Conservation (phyloP, 75 land plant species). For the Picea sitchensis region DNA sequence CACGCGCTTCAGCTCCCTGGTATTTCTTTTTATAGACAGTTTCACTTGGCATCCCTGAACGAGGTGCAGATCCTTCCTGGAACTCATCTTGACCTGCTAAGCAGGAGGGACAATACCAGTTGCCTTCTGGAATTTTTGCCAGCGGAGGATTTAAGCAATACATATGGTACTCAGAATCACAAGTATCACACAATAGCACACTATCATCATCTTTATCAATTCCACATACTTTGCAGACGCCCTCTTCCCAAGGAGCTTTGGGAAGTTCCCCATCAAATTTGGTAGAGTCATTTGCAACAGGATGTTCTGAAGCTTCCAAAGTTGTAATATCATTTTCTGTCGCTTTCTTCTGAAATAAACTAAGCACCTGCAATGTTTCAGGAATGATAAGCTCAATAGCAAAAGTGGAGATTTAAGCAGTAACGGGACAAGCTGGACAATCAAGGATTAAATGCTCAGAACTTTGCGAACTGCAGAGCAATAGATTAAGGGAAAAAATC, state of each 20-base stretch:
- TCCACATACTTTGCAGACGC: constrained; percentile 94
- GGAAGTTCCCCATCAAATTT: constrained; percentile 38
- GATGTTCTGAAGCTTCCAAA: constrained; percentile 13
- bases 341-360: constrained; percentile 26
- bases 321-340: constrained; percentile 18
- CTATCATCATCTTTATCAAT: constrained; percentile 92
- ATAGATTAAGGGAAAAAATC: background rate
- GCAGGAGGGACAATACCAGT: constrained; percentile 97
- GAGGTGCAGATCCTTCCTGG: constrained; percentile 2
- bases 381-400: background rate
- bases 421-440: background rate
- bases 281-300: constrained; percentile 25
- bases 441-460: background rate
- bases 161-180: constrained; percentile 97
- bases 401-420: background rate
- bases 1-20: constrained; percentile 32
- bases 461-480: background rate
- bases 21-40: constrained; percentile 16
- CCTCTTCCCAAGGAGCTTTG: constrained; percentile 97
- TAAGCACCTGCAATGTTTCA: constrained; percentile 32
- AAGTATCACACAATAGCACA: constrained; percentile 87
- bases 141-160: constrained; percentile 97
- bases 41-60: constrained; percentile 12
- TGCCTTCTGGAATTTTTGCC: constrained; percentile 87
- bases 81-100: constrained; percentile 37